Evolutionary conservation across 495 filamentous ascomycete species (phyloP).

Genomic region (Saxophila tyrrhenica): DNA sequence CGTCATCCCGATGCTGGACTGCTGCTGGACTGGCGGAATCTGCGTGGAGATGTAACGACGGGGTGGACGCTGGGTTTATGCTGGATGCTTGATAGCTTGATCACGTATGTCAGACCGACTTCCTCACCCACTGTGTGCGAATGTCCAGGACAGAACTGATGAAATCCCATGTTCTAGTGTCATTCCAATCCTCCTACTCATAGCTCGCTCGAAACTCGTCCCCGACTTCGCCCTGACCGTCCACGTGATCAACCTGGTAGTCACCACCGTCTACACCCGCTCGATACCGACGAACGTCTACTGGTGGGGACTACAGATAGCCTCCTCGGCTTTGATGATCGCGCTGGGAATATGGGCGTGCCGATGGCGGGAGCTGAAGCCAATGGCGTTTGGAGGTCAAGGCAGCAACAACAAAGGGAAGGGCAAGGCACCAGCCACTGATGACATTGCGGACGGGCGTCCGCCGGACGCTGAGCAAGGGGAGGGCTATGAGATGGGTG

Average conservation of each 20-base stretch:
- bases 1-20: slow-evolving; percentile 56
- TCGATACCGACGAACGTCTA: slow-evolving; percentile 60
- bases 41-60: slow-evolving; percentile 80
- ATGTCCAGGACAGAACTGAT: too few relatives aligned
- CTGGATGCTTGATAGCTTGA: slow-evolving; percentile 67
- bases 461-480: slow-evolving; percentile 23
- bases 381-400: slow-evolving; percentile 65
- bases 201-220: slow-evolving; percentile 80
- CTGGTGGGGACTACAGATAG: slow-evolving; percentile 78
- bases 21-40: slow-evolving; percentile 66
- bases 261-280: slow-evolving; percentile 63
- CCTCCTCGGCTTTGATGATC: slow-evolving; percentile 58
- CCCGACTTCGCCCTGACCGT: slow-evolving; percentile 88
- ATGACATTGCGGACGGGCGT: slow-evolving; percentile 21
- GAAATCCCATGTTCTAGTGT: too few relatives aligned
- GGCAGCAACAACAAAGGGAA: slow-evolving; percentile 19
- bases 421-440: slow-evolving; percentile 18
- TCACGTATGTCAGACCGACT: slow-evolving; percentile 53
- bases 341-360: slow-evolving; percentile 78
- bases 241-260: slow-evolving; percentile 73
- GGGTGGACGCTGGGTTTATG: slow-evolving; percentile 87
- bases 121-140: background rate
- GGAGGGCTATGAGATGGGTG: slow-evolving; percentile 39
- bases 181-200: slow-evolving; percentile 64
- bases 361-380: slow-evolving; percentile 74